These are phyloP conservation scores for Komagataella pastoris DNA, from an alignment of 805 yeast species.

Conservation along the genomic window DNA sequence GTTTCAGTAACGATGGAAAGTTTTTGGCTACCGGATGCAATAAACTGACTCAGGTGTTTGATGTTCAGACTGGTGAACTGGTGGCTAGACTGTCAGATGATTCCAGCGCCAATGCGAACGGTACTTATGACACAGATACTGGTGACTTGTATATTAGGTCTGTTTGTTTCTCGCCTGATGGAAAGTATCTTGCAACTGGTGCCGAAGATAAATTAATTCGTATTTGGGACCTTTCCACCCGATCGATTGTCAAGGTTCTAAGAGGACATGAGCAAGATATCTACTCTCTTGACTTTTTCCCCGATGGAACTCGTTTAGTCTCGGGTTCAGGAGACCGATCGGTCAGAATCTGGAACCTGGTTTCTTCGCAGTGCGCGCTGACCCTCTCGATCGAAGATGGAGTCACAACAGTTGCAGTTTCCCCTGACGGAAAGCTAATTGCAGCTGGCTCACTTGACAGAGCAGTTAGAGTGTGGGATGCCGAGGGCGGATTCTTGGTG, in stretches of 20 bases:
- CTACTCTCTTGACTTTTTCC: constrained; percentile 88
- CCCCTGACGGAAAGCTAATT: constrained; percentile 86
- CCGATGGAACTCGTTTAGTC: constrained; percentile 85
- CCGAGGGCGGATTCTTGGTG: constrained; percentile 79
- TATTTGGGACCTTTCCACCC: constrained; percentile 87
- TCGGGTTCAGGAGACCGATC: constrained; percentile 96
- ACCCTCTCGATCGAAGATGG: constrained; percentile 93
- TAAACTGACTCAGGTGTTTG: constrained; percentile 87
- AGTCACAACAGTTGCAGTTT: constrained; percentile 93
- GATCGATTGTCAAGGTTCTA: constrained; percentile 74
- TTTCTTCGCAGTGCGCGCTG: constrained; percentile 77
- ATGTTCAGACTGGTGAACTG: constrained; percentile 82
- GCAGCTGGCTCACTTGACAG: constrained; percentile 96
- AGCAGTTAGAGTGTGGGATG: constrained; percentile 95
- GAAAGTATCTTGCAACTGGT: constrained; percentile 86
- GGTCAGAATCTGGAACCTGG: constrained; percentile 91
- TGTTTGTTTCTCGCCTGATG: constrained; percentile 94
- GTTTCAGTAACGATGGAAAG: constrained; percentile 85
- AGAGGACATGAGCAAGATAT: constrained; percentile 97
- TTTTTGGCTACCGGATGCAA: constrained; percentile 95
- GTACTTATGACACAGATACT: constrained; percentile 42
- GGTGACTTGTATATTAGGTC: constrained; percentile 90
- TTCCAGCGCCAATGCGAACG: constrained; percentile 25
- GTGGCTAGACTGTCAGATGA: constrained; percentile 84
- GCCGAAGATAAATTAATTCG: constrained; percentile 85